These are phyloP conservation scores for Alternaria dauci DNA, from an alignment of 2,329 filamentous ascomycete genomes.

Conservation along the genomic window DNA sequence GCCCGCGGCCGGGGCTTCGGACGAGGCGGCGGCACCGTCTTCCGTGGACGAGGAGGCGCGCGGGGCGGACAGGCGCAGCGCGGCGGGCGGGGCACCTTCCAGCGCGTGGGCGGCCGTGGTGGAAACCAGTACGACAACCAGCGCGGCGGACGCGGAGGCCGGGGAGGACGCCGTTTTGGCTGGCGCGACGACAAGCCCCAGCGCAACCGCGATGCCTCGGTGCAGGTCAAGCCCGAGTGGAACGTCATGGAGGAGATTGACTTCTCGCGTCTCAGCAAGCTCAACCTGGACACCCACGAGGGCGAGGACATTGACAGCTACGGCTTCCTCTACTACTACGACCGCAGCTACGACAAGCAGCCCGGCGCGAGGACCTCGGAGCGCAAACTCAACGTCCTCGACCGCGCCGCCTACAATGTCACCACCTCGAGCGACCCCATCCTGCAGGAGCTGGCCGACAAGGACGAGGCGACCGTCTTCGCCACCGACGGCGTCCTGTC, in stretches of 20 bases:
- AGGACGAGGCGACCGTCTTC: conserved; percentile 95
- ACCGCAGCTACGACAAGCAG: conserved; percentile 92
- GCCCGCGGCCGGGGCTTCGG: conserved; percentile 82
- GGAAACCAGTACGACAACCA: conserved; percentile 77
- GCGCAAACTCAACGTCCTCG: conserved; percentile 85
- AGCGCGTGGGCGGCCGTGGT: conserved; percentile 72
- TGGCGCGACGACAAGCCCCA: conserved; percentile 99
- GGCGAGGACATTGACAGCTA: conserved; percentile 96
- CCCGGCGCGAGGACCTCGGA: conserved; percentile 84
- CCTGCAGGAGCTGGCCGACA: conserved; percentile 95
- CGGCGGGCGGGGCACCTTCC: conserved; percentile 74
- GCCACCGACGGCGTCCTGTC: conserved; percentile 96
- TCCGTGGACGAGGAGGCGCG: conserved; percentile 74
- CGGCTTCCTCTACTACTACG: conserved; percentile 98
- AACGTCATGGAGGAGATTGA: conserved; percentile 97
- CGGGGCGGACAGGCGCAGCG: conserved; percentile 80
- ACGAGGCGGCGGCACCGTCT: conserved; percentile 87
- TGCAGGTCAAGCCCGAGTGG: conserved; percentile 97
- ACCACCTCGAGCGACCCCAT: conserved; percentile 95
- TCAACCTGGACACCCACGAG: conserved; percentile 93
- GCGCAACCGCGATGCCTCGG: conserved; percentile 92
- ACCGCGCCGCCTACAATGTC: conserved; percentile 97
- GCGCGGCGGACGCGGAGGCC: conserved; percentile 70
- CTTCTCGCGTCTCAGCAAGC: conserved; percentile 91
- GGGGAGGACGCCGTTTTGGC: conserved; percentile 87